These are phyloP conservation scores for Musa schizocarpa DNA, from an alignment of 176 grass and related monocot genomes.

Conservation along the genomic window DNA sequence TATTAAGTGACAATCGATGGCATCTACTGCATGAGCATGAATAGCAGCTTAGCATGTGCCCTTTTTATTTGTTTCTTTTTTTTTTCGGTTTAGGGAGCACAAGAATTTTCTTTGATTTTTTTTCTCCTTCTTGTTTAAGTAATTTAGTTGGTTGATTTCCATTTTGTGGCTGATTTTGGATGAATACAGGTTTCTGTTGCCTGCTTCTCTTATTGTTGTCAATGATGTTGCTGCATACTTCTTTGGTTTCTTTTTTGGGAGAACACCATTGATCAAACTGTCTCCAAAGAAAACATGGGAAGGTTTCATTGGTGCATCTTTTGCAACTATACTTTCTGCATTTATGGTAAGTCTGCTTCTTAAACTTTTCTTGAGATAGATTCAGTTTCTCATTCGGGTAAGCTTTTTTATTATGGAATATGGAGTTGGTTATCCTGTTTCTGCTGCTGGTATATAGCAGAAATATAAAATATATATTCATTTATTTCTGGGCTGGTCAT, in stretches of 20 bases:
- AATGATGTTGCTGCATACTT: constrained; percentile 97
- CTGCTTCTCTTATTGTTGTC: constrained; percentile 91
- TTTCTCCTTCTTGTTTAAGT: neutral
- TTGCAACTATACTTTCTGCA: constrained; percentile 87
- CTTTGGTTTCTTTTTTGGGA: constrained; percentile 99
- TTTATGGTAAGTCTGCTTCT: constrained; percentile 52
- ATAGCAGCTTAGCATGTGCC: too few relatives aligned
- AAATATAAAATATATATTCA: too few relatives aligned
- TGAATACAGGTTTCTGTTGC: constrained; percentile 76
- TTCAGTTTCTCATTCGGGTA: neutral
- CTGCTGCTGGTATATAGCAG: neutral
- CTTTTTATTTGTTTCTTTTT: too few relatives aligned
- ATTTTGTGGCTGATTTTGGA: neutral
- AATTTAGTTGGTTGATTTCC: neutral
- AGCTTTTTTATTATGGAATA: neutral
- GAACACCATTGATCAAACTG: constrained; percentile 93
- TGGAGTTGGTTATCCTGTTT: neutral
- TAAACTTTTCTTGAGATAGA: constrained; percentile 5
- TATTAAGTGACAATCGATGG: too few relatives aligned
- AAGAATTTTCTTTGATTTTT: neutral
- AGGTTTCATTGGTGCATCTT: constrained; percentile 95
- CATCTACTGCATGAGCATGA: too few relatives aligned
- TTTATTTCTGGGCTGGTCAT: neutral
- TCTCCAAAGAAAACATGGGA: constrained; percentile 99
- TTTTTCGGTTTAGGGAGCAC: too few relatives aligned